Conservation (phyloP, 768 basidiomycete genomes). For the Porphyrellus cyaneotinctus region DNA sequence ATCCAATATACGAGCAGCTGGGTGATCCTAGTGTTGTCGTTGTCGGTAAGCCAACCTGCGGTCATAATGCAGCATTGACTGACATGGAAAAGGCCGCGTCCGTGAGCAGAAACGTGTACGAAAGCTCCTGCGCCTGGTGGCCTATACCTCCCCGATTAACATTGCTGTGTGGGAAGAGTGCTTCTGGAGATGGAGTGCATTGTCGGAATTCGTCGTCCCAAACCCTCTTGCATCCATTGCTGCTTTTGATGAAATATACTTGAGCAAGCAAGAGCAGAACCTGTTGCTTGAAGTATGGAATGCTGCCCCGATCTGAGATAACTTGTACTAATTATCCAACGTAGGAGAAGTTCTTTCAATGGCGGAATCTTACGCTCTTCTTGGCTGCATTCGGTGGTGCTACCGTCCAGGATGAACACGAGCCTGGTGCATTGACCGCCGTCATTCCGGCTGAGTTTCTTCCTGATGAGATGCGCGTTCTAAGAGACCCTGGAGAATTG, state of each 20-base stretch:
- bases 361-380: conserved; percentile 82
- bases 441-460: conserved; percentile 55
- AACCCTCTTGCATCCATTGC: conserved; percentile 31
- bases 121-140: conserved; percentile 60
- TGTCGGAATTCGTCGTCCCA: conserved; percentile 57
- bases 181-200: conserved; percentile 67
- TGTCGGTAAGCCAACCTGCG: conserved; percentile 49
- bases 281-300: conserved; percentile 36
- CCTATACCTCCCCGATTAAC: conserved; percentile 61
- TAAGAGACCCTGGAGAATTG: conserved; percentile 53
- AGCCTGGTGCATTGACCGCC: conserved; percentile 45
- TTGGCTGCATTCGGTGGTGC: conserved; percentile 70
- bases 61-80: neutral
- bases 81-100: conserved; percentile 53
- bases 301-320: neutral
- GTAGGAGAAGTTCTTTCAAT: conserved; percentile 73
- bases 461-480: conserved; percentile 70
- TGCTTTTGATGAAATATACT: conserved; percentile 33
- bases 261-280: conserved; percentile 36
- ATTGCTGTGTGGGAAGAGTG: conserved; percentile 82
- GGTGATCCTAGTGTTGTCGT: conserved; percentile 70
- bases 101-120: conserved; percentile 79
- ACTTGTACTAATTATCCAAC: conserved; percentile 3
- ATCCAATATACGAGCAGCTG: conserved; percentile 72
- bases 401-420: conserved; percentile 52